Conservation (phyloP, 805 yeast genomes). For the Myxozyma lipomycoides region DNA sequence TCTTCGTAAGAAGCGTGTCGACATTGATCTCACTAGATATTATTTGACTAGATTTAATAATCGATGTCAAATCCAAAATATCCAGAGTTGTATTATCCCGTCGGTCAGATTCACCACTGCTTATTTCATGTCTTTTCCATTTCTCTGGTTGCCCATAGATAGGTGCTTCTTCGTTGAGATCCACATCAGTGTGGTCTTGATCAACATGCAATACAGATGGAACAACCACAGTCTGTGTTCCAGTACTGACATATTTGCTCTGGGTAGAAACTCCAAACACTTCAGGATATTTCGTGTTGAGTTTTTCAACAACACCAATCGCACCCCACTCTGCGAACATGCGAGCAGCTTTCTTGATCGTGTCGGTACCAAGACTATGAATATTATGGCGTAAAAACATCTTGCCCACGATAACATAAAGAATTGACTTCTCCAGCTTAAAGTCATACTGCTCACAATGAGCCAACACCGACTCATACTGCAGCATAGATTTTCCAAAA, state of each 20-base stretch:
- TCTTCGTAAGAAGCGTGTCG: constrained; percentile 22
- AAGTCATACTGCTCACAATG: constrained; percentile 3
- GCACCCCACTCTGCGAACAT: constrained; percentile 16
- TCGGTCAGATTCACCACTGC: neutral
- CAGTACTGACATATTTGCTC: constrained; percentile 1
- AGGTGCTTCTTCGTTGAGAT: neutral
- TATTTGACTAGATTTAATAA: constrained; percentile 28
- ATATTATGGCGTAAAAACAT: constrained; percentile 12
- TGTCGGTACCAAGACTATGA: constrained; percentile 4
- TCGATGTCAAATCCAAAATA: constrained; percentile 28
- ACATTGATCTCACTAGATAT: constrained; percentile 29
- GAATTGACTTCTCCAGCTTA: constrained; percentile 6
- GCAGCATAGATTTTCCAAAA: constrained; percentile 12
- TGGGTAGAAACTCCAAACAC: neutral
- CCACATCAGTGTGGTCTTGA: neutral
- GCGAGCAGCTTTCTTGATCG: constrained; percentile 7
- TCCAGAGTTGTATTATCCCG: constrained; percentile 18
- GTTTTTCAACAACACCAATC: constrained; percentile 11
- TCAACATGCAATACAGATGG: neutral
- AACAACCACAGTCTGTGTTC: constrained; percentile 17
- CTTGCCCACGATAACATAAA: constrained; percentile 6
- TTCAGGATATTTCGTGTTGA: constrained; percentile 1
- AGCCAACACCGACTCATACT: constrained; percentile 9
- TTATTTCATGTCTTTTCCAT: neutral
- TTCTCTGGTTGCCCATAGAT: neutral